Percentiles rank a stretch among this genome's conserved stretches.
Conservation (phyloP, 805 yeast species). For the Starmerella etchellsii region DNA sequence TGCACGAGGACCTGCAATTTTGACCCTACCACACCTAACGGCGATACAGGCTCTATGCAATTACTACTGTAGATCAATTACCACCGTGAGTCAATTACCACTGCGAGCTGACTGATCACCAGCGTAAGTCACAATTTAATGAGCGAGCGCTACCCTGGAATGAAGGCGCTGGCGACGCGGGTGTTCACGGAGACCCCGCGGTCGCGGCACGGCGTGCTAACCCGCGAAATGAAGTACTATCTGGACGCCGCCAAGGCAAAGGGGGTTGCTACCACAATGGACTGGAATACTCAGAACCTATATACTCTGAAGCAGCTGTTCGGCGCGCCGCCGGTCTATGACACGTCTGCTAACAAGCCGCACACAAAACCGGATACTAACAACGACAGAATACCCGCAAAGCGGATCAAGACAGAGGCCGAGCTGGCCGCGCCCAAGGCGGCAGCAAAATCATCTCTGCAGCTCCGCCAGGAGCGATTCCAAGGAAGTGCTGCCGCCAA, state of each 20-base stretch:
- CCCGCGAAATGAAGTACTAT: conserved; percentile 4
- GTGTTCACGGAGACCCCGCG: conserved; percentile 4
- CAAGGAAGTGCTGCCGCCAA: background rate
- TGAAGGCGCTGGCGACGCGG: conserved; percentile 11
- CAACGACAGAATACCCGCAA: no score
- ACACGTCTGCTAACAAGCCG: no score
- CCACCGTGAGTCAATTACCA: no score
- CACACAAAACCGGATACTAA: no score
- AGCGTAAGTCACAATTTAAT: no score
- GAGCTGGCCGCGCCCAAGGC: background rate
- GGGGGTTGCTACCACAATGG: conserved; percentile 11
- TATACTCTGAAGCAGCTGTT: conserved; percentile 1
- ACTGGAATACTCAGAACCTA: conserved; percentile 11
- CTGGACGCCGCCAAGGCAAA: conserved; percentile 6
- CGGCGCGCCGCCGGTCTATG: background rate
- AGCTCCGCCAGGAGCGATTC: background rate
- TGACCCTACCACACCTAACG: no score
- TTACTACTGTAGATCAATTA: no score
- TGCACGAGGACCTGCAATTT: no score
- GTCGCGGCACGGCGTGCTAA: conserved; percentile 6
- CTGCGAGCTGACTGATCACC: no score
- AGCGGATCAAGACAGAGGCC: no score
- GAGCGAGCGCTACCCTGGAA: conserved; percentile 11
- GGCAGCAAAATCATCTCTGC: background rate
- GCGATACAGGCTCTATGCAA: no score